Conservation (phyloP, 345 rosid species). For the Eucalyptus marginata region DNA sequence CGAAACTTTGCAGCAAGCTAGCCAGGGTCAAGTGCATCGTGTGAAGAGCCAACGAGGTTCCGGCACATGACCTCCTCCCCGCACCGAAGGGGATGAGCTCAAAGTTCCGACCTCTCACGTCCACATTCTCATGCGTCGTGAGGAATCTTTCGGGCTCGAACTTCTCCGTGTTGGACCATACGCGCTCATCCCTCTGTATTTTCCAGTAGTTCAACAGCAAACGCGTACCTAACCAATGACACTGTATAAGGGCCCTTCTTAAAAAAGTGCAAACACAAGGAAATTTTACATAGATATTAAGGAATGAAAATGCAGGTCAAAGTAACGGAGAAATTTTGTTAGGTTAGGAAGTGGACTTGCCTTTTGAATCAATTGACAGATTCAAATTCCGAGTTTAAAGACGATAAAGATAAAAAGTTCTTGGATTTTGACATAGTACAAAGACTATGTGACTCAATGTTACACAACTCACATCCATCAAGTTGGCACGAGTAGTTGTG, state of each 20-base stretch:
- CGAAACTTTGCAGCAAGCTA: constrained; percentile 21
- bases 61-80: constrained; percentile 28
- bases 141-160: constrained; percentile 25
- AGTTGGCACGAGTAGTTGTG: not conserved
- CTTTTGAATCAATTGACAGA: not conserved
- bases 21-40: constrained; percentile 21
- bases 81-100: constrained; percentile 23
- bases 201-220: constrained; percentile 13
- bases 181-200: constrained; percentile 4
- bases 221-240: constrained; percentile 14
- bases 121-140: constrained; percentile 1
- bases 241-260: not conserved
- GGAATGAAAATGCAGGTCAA: not conserved
- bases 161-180: constrained; percentile 4
- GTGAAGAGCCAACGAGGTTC: constrained; percentile 11
- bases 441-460: not conserved
- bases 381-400: not conserved
- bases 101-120: constrained; percentile 13
- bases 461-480: not conserved
- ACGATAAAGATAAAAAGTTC: not conserved
- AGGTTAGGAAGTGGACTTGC: not conserved
- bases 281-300: not conserved
- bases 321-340: not conserved
- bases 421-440: not conserved
- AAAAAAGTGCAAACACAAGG: not conserved